Evolutionary conservation across 208 protist genomes (phyloP), one percentile per base, ranked within the genome.

Genomic region (Phytomonas sp.): DNA sequence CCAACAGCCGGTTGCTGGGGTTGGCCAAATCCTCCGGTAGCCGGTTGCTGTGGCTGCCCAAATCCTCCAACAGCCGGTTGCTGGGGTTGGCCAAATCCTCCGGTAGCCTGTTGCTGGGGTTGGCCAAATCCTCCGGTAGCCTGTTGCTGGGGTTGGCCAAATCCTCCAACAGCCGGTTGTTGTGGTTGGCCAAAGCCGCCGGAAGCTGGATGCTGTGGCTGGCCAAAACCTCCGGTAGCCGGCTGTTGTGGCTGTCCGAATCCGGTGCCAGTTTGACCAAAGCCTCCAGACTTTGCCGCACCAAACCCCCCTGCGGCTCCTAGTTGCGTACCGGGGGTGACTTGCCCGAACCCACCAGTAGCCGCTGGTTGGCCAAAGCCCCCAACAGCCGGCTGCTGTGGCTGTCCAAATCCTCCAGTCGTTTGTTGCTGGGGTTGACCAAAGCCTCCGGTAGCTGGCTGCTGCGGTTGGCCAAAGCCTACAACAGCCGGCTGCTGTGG

Each of bases 41-140:
- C 45, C 29, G 7, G 42, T 30, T 76, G 73, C 63, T 75, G 72
- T 59, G 68, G 68, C 63, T 84, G 79, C 2, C 80, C 76, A 74
- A 86, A 86, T 26, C 77, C 77, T 40, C 74, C 72, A 0, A 23
- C 45, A 33, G 67, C 62, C 29, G 63, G 63, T 60, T 63, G 63
- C 69, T 85, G 80, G 3, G 67, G 64, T 40, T 78, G 79, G 26
- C 82, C 82, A 62, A 91, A 91, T 26, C 83, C 86, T 52, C 77
- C 80, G 45, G 73, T 68, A 36, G 37, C 60, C 32, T 37, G 31
- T 45, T 74, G 68, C 49, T 67, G 37, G 14, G 66, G 70, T 69
- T 76, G 71, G 19, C 77, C 79, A 72, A 87, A 90, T 7, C 79
- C 80, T n/a, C 67, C 67, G 26, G 14, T n/a, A 7, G 81, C 63